These are phyloP conservation scores for Hypoxylon fuscum DNA, from an alignment of 495 filamentous ascomycete genomes.

Conservation along the genomic window DNA sequence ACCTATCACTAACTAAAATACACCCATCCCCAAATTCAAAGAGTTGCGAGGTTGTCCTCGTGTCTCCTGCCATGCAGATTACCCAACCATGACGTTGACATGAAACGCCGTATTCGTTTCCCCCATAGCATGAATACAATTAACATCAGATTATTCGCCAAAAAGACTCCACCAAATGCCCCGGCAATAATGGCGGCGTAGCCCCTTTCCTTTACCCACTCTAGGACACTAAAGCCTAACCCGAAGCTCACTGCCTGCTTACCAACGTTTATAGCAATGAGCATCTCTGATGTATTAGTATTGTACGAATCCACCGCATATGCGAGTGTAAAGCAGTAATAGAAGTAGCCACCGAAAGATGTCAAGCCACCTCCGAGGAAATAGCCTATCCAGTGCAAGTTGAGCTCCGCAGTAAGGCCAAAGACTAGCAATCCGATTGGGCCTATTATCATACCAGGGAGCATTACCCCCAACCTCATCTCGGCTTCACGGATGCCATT, in stretches of 20 bases:
- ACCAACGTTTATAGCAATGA: slow-evolving; percentile 68
- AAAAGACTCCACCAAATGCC: slow-evolving; percentile 44
- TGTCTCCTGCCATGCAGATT: slow-evolving; percentile 39
- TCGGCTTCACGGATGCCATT: slow-evolving; percentile 73
- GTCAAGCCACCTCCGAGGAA: slow-evolving; percentile 67
- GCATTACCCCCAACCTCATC: slow-evolving; percentile 71
- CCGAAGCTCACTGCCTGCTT: slow-evolving; percentile 65
- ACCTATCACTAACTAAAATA: too few relatives aligned
- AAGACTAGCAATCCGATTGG: slow-evolving; percentile 69
- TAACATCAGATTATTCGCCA: slow-evolving; percentile 47
- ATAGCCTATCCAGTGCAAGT: slow-evolving; percentile 66
- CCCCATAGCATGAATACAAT: slow-evolving; percentile 51
- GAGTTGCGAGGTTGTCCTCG: background rate
- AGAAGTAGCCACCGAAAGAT: slow-evolving; percentile 51
- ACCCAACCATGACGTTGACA: slow-evolving; percentile 46
- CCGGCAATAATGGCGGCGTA: slow-evolving; percentile 46
- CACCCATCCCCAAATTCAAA: background rate
- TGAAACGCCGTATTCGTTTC: slow-evolving; percentile 46
- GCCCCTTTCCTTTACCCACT: slow-evolving; percentile 49
- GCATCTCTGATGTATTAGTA: slow-evolving; percentile 65
- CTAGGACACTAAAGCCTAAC: slow-evolving; percentile 45
- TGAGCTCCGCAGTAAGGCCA: slow-evolving; percentile 66
- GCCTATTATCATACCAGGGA: slow-evolving; percentile 66
- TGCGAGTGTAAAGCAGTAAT: slow-evolving; percentile 49
- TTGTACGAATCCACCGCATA: slow-evolving; percentile 72